Evolutionary conservation across 768 basidiomycete genomes (phyloP), one percentile per base, ranked within the genome.

Genomic region (Mycena rebaudengoi): DNA sequence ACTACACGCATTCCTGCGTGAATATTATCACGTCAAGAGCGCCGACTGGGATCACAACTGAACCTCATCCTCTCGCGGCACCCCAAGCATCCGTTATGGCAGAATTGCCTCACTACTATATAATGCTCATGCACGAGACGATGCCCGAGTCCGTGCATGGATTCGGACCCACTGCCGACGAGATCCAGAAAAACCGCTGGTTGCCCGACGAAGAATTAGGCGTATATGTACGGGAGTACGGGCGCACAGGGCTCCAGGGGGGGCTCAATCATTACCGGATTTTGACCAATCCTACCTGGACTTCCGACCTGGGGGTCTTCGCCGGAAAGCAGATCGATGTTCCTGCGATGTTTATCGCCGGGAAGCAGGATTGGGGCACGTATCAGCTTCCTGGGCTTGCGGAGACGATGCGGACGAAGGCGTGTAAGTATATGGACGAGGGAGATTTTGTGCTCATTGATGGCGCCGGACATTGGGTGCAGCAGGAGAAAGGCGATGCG

Each of bases 281-380:
- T 60, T 66, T 70, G 50, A 79, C 76, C 0, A 80, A 82, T 25
- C 56, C 70, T 6, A 70, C 69, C 23, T 78, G 75, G 73, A 68
- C 72, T 21, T 75, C 74, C 0, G 84, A 88, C 21, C 70, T 86
- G 39, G 68, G 73, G 25, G 73, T 82, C 28, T 86, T 88, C 57
- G 65, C 78, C 16, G 82, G 79, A 49, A 84, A 78, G 71, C 76
- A 69, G 53, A 80, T 88, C 8, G 74, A 78, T 29, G 76, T 87
- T 5, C 86, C 88, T 18, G 84, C 85, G 1, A 85, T 86, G 79
- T 90, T 86, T 70, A 66, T 91, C 12, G 75, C 83, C 1, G 88
- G 88, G 1, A 75, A 71, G 51, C 75, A 80, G 60, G 89, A 89
- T 70, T 89, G 88, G 88, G 87, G 88, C 0, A 78, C 81, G n/a